Percentiles rank a stretch among this genome's conserved stretches.
These are phyloP conservation scores for Yarrowia sp. DNA, from an alignment of 805 yeast genomes.

Conservation along the genomic window DNA sequence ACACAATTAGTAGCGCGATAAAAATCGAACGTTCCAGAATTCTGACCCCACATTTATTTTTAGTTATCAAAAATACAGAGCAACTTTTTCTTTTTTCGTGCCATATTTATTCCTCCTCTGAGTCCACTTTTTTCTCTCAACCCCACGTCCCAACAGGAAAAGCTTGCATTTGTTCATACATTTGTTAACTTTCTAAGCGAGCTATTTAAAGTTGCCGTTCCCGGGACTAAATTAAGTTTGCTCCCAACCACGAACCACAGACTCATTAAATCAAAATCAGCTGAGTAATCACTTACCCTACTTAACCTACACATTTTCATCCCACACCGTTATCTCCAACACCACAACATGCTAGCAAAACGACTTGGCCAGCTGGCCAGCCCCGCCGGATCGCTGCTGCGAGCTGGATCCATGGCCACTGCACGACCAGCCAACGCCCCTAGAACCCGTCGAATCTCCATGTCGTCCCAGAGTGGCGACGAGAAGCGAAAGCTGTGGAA, in stretches of 20 bases:
- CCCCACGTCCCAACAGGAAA: no score
- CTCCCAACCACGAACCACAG: slow-evolving; percentile 20
- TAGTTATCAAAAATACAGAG: not conserved
- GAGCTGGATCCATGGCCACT: slow-evolving; percentile 17
- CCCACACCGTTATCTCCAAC: slow-evolving; percentile 15
- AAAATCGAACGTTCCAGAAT: not conserved
- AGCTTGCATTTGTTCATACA: no score
- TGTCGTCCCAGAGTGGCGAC: slow-evolving; percentile 22
- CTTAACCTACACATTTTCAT: slow-evolving; percentile 19
- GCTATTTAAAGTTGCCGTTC: not conserved
- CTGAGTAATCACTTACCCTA: slow-evolving; percentile 25
- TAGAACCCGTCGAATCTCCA: slow-evolving; percentile 23
- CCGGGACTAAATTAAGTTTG: not conserved
- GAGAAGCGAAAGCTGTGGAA: slow-evolving; percentile 19
- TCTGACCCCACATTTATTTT: not conserved
- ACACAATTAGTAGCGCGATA: not conserved
- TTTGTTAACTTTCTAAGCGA: no score
- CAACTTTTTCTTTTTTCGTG: not conserved
- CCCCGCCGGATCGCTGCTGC: slow-evolving; percentile 25
- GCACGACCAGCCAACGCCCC: slow-evolving; percentile 13
- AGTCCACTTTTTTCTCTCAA: no score
- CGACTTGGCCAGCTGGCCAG: slow-evolving; percentile 26
- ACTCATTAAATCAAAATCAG: not conserved
- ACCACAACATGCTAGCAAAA: slow-evolving; percentile 26
- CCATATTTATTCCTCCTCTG: not conserved